These are phyloP conservation scores for Tolypocladium cylindrosporum DNA, from an alignment of 2,329 filamentous ascomycete genomes.

Conservation along the genomic window DNA sequence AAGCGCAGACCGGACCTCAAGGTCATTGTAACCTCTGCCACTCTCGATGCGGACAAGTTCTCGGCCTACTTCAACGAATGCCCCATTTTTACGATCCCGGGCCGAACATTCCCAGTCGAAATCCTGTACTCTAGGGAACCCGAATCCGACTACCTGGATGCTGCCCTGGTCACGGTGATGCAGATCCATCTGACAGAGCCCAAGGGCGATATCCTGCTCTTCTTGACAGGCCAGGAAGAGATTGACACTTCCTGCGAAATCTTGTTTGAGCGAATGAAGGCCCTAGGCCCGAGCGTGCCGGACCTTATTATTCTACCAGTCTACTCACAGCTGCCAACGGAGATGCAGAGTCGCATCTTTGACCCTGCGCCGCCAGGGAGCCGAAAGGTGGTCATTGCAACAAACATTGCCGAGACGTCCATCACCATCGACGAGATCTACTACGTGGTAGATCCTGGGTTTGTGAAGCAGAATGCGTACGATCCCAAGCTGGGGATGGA, in stretches of 20 bases:
- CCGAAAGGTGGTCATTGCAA: slow-evolving; percentile 93
- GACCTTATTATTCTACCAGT: slow-evolving; percentile 90
- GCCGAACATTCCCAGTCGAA: slow-evolving; percentile 90
- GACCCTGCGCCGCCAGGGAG: slow-evolving; percentile 80
- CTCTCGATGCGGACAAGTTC: slow-evolving; percentile 94
- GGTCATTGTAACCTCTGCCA: slow-evolving; percentile 93
- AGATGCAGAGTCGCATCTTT: slow-evolving; percentile 91
- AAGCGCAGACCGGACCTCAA: slow-evolving; percentile 81
- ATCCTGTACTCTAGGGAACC: slow-evolving; percentile 92
- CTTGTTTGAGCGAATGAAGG: slow-evolving; percentile 91
- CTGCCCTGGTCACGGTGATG: slow-evolving; percentile 93
- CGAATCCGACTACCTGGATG: slow-evolving; percentile 90
- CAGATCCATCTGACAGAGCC: slow-evolving; percentile 94
- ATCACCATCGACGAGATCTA: slow-evolving; percentile 98
- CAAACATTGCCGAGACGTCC: slow-evolving; percentile 95
- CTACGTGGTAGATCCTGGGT: slow-evolving; percentile 93
- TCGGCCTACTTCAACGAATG: slow-evolving; percentile 92
- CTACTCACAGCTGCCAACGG: slow-evolving; percentile 87
- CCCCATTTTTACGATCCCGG: slow-evolving; percentile 93
- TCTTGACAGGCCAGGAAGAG: slow-evolving; percentile 94
- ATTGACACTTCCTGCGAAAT: slow-evolving; percentile 95
- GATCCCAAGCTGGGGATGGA: slow-evolving; percentile 98
- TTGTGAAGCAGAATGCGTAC: slow-evolving; percentile 96
- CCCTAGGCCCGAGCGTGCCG: slow-evolving; percentile 78
- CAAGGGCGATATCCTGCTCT: slow-evolving; percentile 87